Percentiles rank a stretch among this genome's conserved stretches.
Conservation (phyloP, 2,329 filamentous ascomycete species). For the Xylaria sp. region DNA sequence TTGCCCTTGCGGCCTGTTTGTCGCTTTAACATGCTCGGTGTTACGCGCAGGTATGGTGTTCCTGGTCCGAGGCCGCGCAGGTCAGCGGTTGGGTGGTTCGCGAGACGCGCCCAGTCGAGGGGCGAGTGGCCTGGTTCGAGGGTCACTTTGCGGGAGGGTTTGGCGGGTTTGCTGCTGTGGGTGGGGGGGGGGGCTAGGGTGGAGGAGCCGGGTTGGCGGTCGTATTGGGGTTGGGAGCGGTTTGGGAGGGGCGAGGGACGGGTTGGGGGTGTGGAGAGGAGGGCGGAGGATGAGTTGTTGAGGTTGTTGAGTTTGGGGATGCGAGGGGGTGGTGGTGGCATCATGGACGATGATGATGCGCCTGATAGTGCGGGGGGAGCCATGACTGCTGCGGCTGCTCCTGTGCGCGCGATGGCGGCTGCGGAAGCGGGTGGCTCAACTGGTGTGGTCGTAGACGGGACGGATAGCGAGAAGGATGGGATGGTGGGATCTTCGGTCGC, state of each 20-base stretch:
- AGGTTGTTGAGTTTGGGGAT: constrained; percentile 26
- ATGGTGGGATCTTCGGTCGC: constrained; percentile 27
- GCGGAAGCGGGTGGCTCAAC: constrained; percentile 26
- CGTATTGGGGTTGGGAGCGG: constrained; percentile 27
- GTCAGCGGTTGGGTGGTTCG: constrained; percentile 55
- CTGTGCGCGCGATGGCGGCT: constrained; percentile 23
- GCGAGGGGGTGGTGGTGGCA: constrained; percentile 24
- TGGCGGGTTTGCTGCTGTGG: constrained; percentile 46
- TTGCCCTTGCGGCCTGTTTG: constrained; percentile 78
- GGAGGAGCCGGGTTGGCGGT: constrained; percentile 31
- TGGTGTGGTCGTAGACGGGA: background rate
- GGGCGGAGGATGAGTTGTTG: constrained; percentile 14
- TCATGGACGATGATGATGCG: constrained; percentile 14
- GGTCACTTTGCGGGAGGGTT: constrained; percentile 64
- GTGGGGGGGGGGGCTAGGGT: constrained; percentile 52
- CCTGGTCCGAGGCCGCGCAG: constrained; percentile 56
- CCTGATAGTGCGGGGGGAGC: constrained; percentile 6
- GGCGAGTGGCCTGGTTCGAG: constrained; percentile 90
- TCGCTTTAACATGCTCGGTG: constrained; percentile 70
- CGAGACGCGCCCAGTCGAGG: constrained; percentile 87
- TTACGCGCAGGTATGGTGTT: constrained; percentile 63
- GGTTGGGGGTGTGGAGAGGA: constrained; percentile 26
- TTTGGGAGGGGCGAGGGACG: constrained; percentile 37
- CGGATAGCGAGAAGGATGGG: constrained; percentile 44
- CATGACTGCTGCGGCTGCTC: background rate